Conservation (phyloP, 2,329 filamentous ascomycete species). For the Ascochyta pisi region DNA sequence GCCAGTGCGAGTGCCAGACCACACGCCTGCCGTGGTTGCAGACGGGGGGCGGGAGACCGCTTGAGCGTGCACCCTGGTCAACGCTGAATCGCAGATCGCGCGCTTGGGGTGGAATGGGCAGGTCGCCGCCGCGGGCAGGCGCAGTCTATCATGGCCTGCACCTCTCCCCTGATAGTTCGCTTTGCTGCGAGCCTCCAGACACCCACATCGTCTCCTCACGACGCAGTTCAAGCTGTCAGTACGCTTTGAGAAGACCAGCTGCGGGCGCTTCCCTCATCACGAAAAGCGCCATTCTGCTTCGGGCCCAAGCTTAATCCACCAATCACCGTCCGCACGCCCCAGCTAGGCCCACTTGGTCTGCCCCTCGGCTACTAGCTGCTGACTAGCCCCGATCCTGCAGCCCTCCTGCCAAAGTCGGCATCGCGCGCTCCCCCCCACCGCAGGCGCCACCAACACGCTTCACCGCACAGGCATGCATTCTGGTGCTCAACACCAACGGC, state of each 20-base stretch:
- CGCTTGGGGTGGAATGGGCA: conserved; percentile 9
- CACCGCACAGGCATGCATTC: conserved; percentile 1
- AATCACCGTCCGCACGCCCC: background rate
- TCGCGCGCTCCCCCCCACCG: conserved; percentile 14
- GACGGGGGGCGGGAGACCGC: conserved; percentile 15
- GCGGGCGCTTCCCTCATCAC: conserved; percentile 22
- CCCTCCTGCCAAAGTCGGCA: conserved; percentile 16
- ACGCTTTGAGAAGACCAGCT: conserved; percentile 22
- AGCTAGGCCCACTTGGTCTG: background rate
- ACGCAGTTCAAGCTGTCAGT: conserved; percentile 21
- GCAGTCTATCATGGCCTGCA: background rate
- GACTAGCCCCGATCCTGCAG: conserved; percentile 18
- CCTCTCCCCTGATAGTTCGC: background rate
- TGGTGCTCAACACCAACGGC: conserved; percentile 17
- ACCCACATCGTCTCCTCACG: conserved; percentile 4
- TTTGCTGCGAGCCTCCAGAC: background rate
- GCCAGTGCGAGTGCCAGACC: conserved; percentile 22
- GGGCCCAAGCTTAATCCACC: conserved; percentile 14
- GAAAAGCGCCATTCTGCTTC: conserved; percentile 15
- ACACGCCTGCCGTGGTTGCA: conserved; percentile 21
- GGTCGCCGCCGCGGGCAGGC: background rate
- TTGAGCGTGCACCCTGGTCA: conserved; percentile 20
- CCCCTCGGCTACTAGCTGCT: conserved; percentile 11
- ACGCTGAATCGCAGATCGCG: conserved; percentile 18
- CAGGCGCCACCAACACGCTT: conserved; percentile 27